Evolutionary conservation across 139 green algal species (phyloP).

Genomic region (Coccomyxa sp.): DNA sequence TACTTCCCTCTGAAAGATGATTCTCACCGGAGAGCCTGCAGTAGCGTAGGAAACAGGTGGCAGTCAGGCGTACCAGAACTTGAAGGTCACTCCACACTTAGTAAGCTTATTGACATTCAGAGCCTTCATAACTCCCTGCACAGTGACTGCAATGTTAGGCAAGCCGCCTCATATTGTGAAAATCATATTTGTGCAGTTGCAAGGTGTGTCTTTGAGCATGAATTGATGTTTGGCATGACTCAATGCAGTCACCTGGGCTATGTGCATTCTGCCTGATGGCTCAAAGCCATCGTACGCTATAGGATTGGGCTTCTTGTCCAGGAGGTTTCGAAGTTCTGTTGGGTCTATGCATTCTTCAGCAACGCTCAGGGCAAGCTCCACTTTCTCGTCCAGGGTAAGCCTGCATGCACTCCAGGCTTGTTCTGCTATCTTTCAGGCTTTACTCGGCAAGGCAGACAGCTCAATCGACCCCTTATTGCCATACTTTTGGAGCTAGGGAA

Average conservation of each 20-base stretch:
- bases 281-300: slow-evolving; percentile 99
- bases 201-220: too few species aligned
- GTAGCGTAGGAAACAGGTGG: neutral
- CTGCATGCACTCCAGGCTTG: slow-evolving; percentile 19
- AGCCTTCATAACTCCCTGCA: slow-evolving; percentile 95
- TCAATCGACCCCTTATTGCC: neutral
- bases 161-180: too few species aligned
- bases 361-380: slow-evolving; percentile 70
- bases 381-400: slow-evolving; percentile 86
- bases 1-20: too few species aligned
- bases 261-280: slow-evolving; percentile 97
- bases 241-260: slow-evolving; percentile 74
- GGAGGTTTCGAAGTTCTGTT: slow-evolving; percentile 78
- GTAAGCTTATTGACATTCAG: slow-evolving; percentile 99
- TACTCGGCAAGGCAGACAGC: neutral
- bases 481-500: neutral
- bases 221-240: too few species aligned
- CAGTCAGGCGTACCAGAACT: slow-evolving; percentile 76
- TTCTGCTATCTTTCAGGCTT: neutral
- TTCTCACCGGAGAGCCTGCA: too few species aligned
- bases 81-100: slow-evolving; percentile 90
- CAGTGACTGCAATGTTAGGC: neutral
- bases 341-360: slow-evolving; percentile 95
- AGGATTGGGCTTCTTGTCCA: slow-evolving; percentile 84
- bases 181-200: too few species aligned